phyloP scores from a whole-genome alignment of 2,329 filamentous ascomycete species.

The Calonectria hongkongensis region DNA sequence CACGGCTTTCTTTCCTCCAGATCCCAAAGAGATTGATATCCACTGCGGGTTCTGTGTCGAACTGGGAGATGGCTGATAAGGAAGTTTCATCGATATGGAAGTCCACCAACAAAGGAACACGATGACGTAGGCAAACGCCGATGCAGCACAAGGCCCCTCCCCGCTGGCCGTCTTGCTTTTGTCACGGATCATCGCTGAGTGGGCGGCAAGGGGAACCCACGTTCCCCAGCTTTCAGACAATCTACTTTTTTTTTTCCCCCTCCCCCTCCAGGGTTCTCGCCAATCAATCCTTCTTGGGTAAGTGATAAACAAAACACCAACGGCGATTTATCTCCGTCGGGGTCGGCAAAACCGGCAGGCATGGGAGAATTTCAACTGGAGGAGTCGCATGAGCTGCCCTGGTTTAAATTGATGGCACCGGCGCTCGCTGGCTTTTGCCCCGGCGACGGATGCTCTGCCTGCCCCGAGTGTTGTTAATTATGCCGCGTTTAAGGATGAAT shows the following conservation, averaged over 20 bases:
- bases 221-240: not conserved
- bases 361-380: too few relatives aligned
- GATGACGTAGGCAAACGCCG: conserved; percentile 1
- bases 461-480: conserved; percentile 24
- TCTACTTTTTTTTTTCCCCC: not conserved
- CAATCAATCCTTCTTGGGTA: not conserved
- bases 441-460: not conserved
- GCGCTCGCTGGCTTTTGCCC: not conserved
- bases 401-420: not conserved
- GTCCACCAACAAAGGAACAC: not conserved
- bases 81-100: conserved; percentile 19
- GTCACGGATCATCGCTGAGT: not conserved
- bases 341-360: conserved; percentile 1
- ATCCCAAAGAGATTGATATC: not conserved
- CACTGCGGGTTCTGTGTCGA: not conserved
- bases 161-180: conserved; percentile 4
- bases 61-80: conserved; percentile 7
- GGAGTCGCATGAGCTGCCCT: not conserved
- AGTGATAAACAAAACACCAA: not conserved
- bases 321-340: conserved; percentile 2
- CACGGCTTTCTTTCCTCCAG: not conserved
- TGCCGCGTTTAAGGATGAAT: not conserved
- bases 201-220: conserved; percentile 4
- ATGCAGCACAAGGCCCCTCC: conserved; percentile 5
- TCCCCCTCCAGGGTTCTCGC: conserved; percentile 4